Conservation (phyloP, 2,329 filamentous ascomycete species). For the Fusarium pseudoanthophilum region DNA sequence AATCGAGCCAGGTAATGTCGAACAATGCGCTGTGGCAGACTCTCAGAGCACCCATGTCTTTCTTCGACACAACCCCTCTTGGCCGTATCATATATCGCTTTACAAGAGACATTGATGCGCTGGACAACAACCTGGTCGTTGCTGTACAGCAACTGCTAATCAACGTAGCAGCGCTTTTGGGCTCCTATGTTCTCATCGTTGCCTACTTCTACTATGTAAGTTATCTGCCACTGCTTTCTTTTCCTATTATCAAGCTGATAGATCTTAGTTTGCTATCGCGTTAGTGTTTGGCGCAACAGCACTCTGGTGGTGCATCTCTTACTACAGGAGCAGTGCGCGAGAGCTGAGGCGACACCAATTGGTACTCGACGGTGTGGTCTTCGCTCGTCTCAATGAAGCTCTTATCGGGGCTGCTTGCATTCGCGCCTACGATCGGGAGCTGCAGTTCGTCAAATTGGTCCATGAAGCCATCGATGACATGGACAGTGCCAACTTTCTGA, state of each 20-base stretch:
- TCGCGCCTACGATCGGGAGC: background rate
- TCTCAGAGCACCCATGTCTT: background rate
- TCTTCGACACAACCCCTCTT: background rate
- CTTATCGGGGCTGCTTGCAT: background rate
- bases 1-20: background rate
- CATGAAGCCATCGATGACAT: conserved; percentile 1
- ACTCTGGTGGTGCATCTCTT: background rate
- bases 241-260: background rate
- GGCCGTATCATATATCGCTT: background rate
- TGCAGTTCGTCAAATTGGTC: background rate
- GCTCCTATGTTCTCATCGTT: background rate
- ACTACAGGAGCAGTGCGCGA: background rate
- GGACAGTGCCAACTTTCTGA: background rate
- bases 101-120: background rate
- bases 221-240: accelerated
- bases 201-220: background rate
- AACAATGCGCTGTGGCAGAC: conserved; percentile 3
- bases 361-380: background rate
- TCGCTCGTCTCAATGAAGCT: conserved; percentile 1
- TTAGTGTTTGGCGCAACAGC: background rate
- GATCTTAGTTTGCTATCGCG: background rate
- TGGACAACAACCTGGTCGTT: background rate
- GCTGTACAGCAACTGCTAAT: background rate
- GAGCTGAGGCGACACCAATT: background rate
- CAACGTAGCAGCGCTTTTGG: background rate